Percentiles rank a stretch among this genome's conserved stretches.
Conservation (phyloP, 169 alveolate species). For the Eimeria praecox region DNA sequence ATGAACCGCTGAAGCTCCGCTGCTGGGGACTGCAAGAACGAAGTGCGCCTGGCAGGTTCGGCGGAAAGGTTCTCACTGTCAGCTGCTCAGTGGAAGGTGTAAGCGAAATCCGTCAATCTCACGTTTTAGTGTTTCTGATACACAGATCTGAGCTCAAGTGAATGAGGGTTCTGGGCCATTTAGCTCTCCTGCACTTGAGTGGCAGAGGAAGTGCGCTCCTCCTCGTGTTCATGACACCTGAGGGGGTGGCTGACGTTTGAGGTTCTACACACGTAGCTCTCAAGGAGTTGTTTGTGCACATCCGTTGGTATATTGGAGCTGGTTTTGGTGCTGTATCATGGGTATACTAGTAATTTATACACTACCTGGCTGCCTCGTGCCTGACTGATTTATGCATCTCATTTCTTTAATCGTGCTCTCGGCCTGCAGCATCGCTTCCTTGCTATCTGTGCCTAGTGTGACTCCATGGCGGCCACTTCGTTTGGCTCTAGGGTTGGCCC, state of each 20-base stretch:
- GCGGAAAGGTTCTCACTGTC: conserved; percentile 81
- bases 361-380: background rate
- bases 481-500: background rate
- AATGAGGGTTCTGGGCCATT: background rate
- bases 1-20: conserved; percentile 65
- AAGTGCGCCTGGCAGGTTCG: conserved; percentile 79
- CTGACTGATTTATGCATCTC: background rate
- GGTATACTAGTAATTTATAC: background rate
- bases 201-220: background rate
- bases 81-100: conserved; percentile 78
- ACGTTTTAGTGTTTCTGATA: background rate
- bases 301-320: background rate
- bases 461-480: background rate
- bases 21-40: conserved; percentile 80
- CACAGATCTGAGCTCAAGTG: background rate
- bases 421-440: background rate
- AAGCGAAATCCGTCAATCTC: background rate
- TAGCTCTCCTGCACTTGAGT: background rate
- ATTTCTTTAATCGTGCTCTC: background rate
- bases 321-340: background rate
- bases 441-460: background rate
- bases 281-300: background rate
- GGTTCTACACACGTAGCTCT: background rate
- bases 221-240: background rate
- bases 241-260: background rate